Evolutionary conservation across 1,284 basidiomycete genomes (phyloP), one percentile per base, ranked within the genome.

Genomic region (Meira miltonrushii): DNA sequence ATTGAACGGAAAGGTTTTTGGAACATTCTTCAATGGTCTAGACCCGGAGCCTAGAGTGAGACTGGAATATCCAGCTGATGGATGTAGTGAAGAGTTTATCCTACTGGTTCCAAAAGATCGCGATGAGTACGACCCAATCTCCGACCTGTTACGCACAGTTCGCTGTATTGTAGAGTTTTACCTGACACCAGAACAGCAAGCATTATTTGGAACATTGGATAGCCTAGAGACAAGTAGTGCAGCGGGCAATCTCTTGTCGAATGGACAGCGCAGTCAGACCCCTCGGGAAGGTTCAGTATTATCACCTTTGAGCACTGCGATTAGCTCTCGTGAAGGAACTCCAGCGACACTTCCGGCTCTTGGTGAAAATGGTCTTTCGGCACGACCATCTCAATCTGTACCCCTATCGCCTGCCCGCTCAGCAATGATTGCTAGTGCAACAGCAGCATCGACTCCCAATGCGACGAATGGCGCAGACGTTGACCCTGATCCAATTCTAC

Each of bases 401-500:
- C 54, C 15, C 2, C 4, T 21, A 17, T 41, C 67, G 54, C 33
- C 64, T 62, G 41, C 58, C 13, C 50, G 17, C 19, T 53, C 50
- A 19, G 13, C 50, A 33, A 21, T 48, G 12, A 21, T 21, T 25
- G 25, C 46, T 12, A 39, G 11, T 53, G 50, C 37, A 33, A 28
- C 50, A 41, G 28, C 28, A 13, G 50, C 50, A 19, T 39, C 50
- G 5, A 33, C 50, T n/a, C 50, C 50, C 5, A 55, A 64, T 7
- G 46, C 41, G 6, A 28, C 61, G 1, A 25, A 56, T 13, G 23
- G 46, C 6, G 12, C 57, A 10, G 4, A 51, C 8, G 8, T 33
- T 33, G 66, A 71, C 21, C 56, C 62, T 8, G 80, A 81, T 53
- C 79, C 82, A 9, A 81, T 84, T 53, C 75, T 81, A 40, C 81